Conservation (phyloP, 2,329 filamentous ascomycete species). For the Botrytis aclada region DNA sequence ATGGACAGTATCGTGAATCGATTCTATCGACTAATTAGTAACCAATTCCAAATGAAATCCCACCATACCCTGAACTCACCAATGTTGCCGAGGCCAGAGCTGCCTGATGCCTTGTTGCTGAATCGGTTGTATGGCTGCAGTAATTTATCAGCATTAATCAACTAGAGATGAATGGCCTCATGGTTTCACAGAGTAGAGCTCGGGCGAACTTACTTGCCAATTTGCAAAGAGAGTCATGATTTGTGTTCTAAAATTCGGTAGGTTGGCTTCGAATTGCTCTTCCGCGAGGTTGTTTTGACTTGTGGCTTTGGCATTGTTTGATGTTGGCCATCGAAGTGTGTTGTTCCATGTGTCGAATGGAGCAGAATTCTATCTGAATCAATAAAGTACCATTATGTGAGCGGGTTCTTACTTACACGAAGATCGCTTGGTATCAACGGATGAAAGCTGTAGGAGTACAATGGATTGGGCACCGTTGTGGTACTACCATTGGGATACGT, state of each 20-base stretch:
- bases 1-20: conserved; percentile 18
- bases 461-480: conserved; percentile 60
- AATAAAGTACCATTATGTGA: background rate
- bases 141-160: background rate
- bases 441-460: conserved; percentile 58
- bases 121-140: conserved; percentile 16
- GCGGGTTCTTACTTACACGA: background rate
- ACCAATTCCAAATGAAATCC: background rate
- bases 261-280: conserved; percentile 14
- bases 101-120: conserved; percentile 17
- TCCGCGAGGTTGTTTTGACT: conserved; percentile 16
- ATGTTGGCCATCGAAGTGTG: conserved; percentile 18
- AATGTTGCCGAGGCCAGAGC: conserved; percentile 10
- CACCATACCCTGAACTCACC: background rate
- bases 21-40: conserved; percentile 13
- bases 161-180: background rate
- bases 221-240: conserved; percentile 20
- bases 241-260: conserved; percentile 15
- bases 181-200: background rate
- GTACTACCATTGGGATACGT: conserved; percentile 45
- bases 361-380: background rate
- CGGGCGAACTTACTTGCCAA: conserved; percentile 10
- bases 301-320: background rate
- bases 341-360: background rate
- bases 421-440: conserved; percentile 38